Conservation (phyloP, 2,329 filamentous ascomycete genomes). For the Calcarisporium arbuscula region DNA sequence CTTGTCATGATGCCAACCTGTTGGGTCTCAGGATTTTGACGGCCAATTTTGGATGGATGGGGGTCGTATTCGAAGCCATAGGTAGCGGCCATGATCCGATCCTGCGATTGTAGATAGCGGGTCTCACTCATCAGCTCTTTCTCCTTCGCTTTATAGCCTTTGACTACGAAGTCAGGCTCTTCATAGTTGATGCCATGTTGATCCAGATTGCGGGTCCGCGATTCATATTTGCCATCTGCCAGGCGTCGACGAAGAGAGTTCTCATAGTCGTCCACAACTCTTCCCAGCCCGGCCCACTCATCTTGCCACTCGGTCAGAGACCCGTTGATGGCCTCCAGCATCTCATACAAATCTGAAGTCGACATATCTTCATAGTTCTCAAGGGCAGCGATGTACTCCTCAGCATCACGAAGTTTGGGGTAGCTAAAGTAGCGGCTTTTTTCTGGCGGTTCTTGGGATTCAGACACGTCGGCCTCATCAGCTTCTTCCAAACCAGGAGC, state of each 20-base stretch:
- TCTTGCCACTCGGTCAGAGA: conserved; percentile 45
- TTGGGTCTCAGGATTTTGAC: conserved; percentile 52
- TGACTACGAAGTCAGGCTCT: conserved; percentile 47
- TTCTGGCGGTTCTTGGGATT: conserved; percentile 25
- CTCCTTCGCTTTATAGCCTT: conserved; percentile 43
- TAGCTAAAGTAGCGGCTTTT: conserved; percentile 33
- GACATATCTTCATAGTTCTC: conserved; percentile 45
- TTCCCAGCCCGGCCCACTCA: conserved; percentile 46
- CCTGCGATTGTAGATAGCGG: conserved; percentile 44
- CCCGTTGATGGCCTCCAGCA: conserved; percentile 37
- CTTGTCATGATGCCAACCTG: conserved; percentile 44
- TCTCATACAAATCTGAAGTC: conserved; percentile 37
- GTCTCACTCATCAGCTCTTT: conserved; percentile 37
- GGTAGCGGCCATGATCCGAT: conserved; percentile 51
- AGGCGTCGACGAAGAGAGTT: conserved; percentile 45
- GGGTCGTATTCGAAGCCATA: conserved; percentile 58
- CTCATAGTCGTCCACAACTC: conserved; percentile 50
- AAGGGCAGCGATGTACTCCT: conserved; percentile 41
- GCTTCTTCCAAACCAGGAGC: conserved; percentile 28
- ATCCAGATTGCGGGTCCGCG: conserved; percentile 35
- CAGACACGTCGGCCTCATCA: conserved; percentile 28
- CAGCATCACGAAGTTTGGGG: conserved; percentile 43
- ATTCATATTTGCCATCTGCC: conserved; percentile 41
- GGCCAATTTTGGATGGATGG: conserved; percentile 49
- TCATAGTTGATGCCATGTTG: conserved; percentile 37